Conservation (phyloP, 2,329 filamentous ascomycete species). For the Leptographium galeiforme region DNA sequence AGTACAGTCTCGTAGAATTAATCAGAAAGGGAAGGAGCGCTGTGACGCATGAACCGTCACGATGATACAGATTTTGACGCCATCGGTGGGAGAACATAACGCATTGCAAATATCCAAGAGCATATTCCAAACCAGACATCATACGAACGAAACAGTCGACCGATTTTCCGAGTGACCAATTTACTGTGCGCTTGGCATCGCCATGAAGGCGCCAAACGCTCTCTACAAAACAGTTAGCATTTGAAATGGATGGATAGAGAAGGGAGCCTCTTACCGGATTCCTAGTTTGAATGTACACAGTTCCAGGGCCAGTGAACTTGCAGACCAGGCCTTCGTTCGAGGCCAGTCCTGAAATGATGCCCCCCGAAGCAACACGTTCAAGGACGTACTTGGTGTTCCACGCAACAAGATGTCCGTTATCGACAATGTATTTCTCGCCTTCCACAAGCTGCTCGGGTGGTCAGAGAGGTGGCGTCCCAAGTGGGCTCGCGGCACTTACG, state of each 20-base stretch:
- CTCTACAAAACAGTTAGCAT: constrained; percentile 21
- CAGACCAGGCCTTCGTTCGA: constrained; percentile 84
- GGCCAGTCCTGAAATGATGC: constrained; percentile 75
- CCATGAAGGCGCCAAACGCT: constrained; percentile 39
- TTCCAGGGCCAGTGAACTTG: constrained; percentile 85
- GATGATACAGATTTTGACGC: not conserved
- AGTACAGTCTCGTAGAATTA: not conserved
- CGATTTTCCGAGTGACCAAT: not conserved
- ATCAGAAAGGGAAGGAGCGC: not conserved
- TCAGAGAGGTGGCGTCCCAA: too few relatives aligned
- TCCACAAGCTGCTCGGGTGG: constrained; percentile 33
- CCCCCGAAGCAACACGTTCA: constrained; percentile 79
- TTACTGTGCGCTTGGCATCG: constrained; percentile 26
- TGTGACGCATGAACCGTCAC: not conserved
- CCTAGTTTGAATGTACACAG: constrained; percentile 82
- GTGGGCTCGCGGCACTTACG: constrained; percentile 36
- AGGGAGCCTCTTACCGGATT: constrained; percentile 47
- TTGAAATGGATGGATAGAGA: not conserved
- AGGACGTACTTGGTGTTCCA: constrained; percentile 95
- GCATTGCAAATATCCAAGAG: not conserved
- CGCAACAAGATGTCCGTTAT: constrained; percentile 86
- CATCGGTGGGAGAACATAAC: not conserved
- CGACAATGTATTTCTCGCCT: constrained; percentile 80
- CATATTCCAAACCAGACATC: not conserved
- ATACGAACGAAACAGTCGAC: not conserved